phyloP scores from a whole-genome alignment of 1,139 yeast species.

The Geotrichum carabidarum region DNA sequence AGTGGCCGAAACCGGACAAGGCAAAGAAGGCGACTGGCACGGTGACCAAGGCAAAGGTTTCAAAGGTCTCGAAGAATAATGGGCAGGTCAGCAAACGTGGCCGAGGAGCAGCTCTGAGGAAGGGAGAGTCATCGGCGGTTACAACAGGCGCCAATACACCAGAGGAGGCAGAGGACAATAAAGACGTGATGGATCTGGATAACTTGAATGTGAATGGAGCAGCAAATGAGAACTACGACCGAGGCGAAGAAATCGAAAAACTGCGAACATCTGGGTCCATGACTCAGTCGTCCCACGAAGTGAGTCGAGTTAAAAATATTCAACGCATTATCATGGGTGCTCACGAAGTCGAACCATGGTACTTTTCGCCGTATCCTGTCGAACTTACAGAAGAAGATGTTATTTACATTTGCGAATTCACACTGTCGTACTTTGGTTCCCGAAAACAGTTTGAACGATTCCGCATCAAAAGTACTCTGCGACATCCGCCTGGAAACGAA shows the following conservation, averaged over 20 bases:
- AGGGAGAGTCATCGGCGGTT: conserved; percentile 11
- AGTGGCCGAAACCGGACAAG: conserved; percentile 56
- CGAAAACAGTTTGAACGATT: conserved; percentile 87
- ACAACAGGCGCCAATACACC: conserved; percentile 10
- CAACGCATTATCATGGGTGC: conserved; percentile 76
- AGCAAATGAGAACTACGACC: conserved; percentile 48
- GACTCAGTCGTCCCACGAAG: conserved; percentile 81
- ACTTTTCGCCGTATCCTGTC: conserved; percentile 93
- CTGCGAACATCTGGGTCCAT: conserved; percentile 91
- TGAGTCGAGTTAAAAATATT: conserved; percentile 84
- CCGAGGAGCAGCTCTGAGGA: conserved; percentile 21
- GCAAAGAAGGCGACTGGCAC: conserved; percentile 34
- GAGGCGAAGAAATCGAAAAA: conserved; percentile 90
- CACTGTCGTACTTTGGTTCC: conserved; percentile 83
- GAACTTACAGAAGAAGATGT: conserved; percentile 89
- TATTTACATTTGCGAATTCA: conserved; percentile 85
- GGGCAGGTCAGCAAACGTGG: conserved; percentile 15
- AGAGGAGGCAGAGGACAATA: conserved; percentile 23
- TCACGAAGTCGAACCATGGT: conserved; percentile 96
- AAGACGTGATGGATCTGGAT: conserved; percentile 79
- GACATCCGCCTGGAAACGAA: conserved; percentile 98
- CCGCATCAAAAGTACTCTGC: conserved; percentile 70
- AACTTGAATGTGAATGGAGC: conserved; percentile 79
- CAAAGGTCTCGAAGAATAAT: conserved; percentile 28
- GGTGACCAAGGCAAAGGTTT: conserved; percentile 28